A percentile compares a stretch with the other conserved stretches of the same genome.
Evolutionary conservation across 75 land plant genomes (phyloP).

Genomic region (Cunninghamia lanceolata): DNA sequence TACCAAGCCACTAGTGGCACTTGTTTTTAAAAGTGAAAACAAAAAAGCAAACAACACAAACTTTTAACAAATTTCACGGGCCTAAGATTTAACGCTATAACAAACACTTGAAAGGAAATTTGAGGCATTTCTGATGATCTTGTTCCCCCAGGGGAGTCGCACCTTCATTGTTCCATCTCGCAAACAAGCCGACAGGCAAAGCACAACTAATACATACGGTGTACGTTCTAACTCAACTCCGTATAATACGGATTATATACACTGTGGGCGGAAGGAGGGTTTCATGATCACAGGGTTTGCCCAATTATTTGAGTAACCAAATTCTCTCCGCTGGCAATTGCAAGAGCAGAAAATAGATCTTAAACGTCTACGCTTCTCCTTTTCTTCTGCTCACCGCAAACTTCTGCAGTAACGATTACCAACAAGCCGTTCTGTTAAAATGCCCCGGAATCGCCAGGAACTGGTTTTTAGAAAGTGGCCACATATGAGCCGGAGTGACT

Average conservation of each 20-base stretch:
- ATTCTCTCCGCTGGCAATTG: neutral
- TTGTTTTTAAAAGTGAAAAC: too few relatives aligned
- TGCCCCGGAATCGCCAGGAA: neutral
- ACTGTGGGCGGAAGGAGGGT: constrained; percentile 6
- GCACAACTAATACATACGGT: neutral
- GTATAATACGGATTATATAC: neutral
- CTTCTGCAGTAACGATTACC: neutral
- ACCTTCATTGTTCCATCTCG: too few relatives aligned
- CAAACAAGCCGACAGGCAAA: neutral
- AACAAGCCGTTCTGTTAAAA: neutral
- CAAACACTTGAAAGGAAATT: too few relatives aligned
- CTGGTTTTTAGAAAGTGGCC: neutral
- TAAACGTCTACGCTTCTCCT: neutral
- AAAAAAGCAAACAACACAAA: too few relatives aligned
- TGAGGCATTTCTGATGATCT: too few relatives aligned
- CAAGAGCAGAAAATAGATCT: neutral
- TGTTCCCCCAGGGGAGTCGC: too few relatives aligned
- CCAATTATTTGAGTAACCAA: neutral
- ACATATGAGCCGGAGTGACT: neutral
- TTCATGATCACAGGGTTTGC: constrained; percentile 4
- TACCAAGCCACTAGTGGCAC: too few relatives aligned
- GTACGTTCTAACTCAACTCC: neutral
- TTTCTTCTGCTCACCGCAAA: neutral
- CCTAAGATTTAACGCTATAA: too few relatives aligned
- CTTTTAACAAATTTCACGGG: too few relatives aligned